Percentiles rank a stretch among this genome's conserved stretches.
phyloP scores from a whole-genome alignment of 2,329 filamentous ascomycete species.

The Paecilomyces fulvus region DNA sequence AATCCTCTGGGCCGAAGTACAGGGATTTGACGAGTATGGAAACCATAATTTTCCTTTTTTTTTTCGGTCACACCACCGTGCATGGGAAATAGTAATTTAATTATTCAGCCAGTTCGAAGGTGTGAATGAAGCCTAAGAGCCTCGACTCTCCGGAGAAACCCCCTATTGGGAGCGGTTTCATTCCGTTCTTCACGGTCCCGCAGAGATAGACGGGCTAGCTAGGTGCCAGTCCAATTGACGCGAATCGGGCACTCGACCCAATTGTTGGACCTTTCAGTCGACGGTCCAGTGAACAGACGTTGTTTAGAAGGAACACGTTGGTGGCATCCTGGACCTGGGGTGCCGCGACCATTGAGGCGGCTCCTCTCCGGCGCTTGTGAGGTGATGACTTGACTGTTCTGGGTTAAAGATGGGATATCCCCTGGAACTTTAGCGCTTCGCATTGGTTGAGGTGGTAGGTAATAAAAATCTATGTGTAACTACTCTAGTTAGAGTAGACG shows the following conservation, averaged over 20 bases:
- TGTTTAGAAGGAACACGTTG: background rate
- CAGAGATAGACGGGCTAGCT: background rate
- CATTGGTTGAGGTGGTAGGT: background rate
- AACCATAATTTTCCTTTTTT: background rate
- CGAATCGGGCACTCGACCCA: background rate
- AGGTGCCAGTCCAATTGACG: background rate
- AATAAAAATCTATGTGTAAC: background rate
- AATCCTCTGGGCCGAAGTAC: background rate
- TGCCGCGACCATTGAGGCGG: slow-evolving; percentile 1
- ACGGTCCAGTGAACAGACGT: background rate
- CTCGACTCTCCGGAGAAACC: background rate
- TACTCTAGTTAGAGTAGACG: background rate
- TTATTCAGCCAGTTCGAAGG: background rate
- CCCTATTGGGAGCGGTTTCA: background rate
- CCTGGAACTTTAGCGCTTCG: background rate
- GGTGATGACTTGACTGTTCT: background rate
- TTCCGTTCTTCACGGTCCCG: background rate
- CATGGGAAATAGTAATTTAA: background rate
- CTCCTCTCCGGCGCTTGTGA: slow-evolving; percentile 1
- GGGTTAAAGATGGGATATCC: background rate
- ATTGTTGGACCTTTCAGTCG: background rate
- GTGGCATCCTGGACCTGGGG: slow-evolving; percentile 2
- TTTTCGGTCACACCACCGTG: background rate
- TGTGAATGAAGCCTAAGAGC: background rate
- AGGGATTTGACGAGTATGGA: background rate